Conservation (phyloP, 2,329 filamentous ascomycete species). For the Alternaria panax region DNA sequence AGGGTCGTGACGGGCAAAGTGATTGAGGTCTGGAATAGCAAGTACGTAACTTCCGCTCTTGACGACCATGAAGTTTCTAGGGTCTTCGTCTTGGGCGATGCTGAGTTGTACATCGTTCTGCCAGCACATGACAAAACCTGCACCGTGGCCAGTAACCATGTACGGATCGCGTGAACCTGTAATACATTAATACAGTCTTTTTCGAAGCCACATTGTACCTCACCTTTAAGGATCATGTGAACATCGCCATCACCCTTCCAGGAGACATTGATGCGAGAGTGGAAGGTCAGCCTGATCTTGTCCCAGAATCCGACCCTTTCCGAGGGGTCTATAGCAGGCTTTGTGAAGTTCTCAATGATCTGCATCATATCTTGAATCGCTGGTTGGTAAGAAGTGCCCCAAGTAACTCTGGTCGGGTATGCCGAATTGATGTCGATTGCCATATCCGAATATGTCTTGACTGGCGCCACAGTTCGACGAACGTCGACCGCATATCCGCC, state of each 20-base stretch:
- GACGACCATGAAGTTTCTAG: conserved; percentile 92
- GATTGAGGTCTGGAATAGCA: conserved; percentile 91
- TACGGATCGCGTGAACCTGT: conserved; percentile 85
- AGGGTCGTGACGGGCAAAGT: conserved; percentile 75
- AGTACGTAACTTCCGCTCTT: conserved; percentile 95
- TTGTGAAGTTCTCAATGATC: conserved; percentile 96
- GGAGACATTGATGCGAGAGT: conserved; percentile 84
- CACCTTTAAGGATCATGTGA: conserved; percentile 88
- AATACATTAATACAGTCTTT: conserved; percentile 11
- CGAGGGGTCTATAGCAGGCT: conserved; percentile 90
- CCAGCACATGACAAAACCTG: conserved; percentile 98
- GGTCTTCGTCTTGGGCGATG: conserved; percentile 84
- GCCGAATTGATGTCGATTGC: conserved; percentile 91
- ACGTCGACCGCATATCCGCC: conserved; percentile 85
- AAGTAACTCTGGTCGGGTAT: conserved; percentile 90
- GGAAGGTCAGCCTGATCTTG: conserved; percentile 92
- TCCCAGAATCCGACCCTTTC: conserved; percentile 98
- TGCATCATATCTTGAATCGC: conserved; percentile 99
- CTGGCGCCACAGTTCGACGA: conserved; percentile 86
- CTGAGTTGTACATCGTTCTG: conserved; percentile 90
- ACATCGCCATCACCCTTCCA: conserved; percentile 98
- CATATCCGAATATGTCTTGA: conserved; percentile 96
- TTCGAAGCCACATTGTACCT: neutral
- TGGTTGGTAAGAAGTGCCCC: conserved; percentile 97
- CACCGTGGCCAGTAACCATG: conserved; percentile 87